phyloP scores from a whole-genome alignment of 768 basidiomycete species.

The Tephrocybe sp. region DNA sequence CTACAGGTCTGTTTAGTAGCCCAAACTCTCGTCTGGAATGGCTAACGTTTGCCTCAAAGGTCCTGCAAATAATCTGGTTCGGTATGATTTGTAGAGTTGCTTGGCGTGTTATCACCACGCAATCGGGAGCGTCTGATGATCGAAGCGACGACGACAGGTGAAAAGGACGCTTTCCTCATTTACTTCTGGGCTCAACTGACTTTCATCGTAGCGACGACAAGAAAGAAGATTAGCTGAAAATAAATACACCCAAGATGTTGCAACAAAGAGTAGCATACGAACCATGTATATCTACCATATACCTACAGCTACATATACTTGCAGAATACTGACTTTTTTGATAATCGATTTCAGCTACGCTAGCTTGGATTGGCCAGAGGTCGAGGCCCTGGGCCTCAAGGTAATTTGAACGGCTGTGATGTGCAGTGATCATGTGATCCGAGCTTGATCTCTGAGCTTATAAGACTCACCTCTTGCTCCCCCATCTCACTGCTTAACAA shows the following conservation, averaged over 20 bases:
- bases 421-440: constrained; percentile 9
- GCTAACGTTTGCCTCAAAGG: constrained; percentile 32
- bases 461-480: constrained; percentile 4
- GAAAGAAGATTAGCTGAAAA: constrained; percentile 28
- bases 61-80: constrained; percentile 84
- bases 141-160: constrained; percentile 84
- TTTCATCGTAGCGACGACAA: constrained; percentile 24
- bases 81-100: constrained; percentile 80
- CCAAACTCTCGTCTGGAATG: not conserved
- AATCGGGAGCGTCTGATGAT: constrained; percentile 75
- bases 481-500: constrained; percentile 11
- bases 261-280: not conserved
- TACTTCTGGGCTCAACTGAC: constrained; percentile 10
- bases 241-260: constrained; percentile 1
- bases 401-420: not conserved
- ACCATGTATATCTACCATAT: constrained; percentile 8
- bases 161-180: constrained; percentile 9
- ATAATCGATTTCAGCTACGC: not conserved
- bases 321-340: not conserved
- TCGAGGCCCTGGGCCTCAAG: not conserved
- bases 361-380: too few species aligned
- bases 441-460: constrained; percentile 33
- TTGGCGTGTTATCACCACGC: constrained; percentile 70
- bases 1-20: constrained; percentile 51
- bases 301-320: constrained; percentile 6